Conservation (phyloP, 305 asterid genomes). For the Nicotiana rustica region DNA sequence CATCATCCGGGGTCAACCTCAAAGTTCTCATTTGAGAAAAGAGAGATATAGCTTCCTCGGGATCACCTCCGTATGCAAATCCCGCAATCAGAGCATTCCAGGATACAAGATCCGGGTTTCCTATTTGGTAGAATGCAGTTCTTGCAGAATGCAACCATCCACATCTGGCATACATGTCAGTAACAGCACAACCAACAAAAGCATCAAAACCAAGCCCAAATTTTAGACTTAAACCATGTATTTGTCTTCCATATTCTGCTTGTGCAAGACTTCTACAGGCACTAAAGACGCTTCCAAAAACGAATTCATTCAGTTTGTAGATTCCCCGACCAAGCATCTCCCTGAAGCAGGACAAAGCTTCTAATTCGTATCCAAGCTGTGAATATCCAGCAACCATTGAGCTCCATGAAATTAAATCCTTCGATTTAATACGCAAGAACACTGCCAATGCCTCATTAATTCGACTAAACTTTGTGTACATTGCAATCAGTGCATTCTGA, state of each 20-base stretch:
- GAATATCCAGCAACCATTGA: slow-evolving; percentile 81
- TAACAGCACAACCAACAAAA: slow-evolving; percentile 69
- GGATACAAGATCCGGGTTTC: slow-evolving; percentile 67
- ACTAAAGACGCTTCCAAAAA: slow-evolving; percentile 70
- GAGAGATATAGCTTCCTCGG: slow-evolving; percentile 54
- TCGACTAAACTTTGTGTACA: slow-evolving; percentile 64
- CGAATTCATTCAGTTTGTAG: slow-evolving; percentile 64
- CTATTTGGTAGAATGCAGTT: slow-evolving; percentile 59
- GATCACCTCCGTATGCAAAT: slow-evolving; percentile 60
- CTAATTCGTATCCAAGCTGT: slow-evolving; percentile 67
- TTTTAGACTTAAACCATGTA: slow-evolving; percentile 71
- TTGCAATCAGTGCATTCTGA: slow-evolving; percentile 74
- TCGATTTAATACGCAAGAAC: slow-evolving; percentile 53
- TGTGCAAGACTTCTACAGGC: slow-evolving; percentile 65
- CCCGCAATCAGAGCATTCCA: slow-evolving; percentile 80
- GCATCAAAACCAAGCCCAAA: slow-evolving; percentile 60
- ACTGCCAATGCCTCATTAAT: slow-evolving; percentile 53
- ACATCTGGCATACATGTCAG: slow-evolving; percentile 85
- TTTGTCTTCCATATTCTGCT: slow-evolving; percentile 64
- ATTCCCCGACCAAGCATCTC: slow-evolving; percentile 60
- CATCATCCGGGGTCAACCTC: slow-evolving; percentile 58
- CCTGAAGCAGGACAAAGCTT: slow-evolving; percentile 62
- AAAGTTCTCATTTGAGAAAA: slow-evolving; percentile 70
- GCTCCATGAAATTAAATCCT: slow-evolving; percentile 86
- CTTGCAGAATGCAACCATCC: slow-evolving; percentile 62